Evolutionary conservation across 2,329 filamentous ascomycete species (phyloP), one percentile per base, ranked within the genome.

Genomic region (Verticillium isaacii): DNA sequence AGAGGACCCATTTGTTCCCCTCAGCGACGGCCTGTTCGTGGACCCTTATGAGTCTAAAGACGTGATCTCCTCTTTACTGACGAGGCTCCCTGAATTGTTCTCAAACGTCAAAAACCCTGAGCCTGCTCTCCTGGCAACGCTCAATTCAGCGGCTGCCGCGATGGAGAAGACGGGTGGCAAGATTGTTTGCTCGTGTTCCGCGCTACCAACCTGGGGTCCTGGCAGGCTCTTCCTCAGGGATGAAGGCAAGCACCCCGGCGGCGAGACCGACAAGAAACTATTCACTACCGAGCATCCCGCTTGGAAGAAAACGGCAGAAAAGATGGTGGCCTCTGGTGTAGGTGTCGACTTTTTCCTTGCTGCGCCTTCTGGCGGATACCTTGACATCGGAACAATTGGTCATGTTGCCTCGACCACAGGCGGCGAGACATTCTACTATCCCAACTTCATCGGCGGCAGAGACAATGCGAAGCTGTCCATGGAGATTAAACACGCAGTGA

Each of bases 291-390:
- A 99, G 69, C 91, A 98, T 71, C 88, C 91, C 23, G 89, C 84
- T 2, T 99, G 91, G 89, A 90, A 88, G 73, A 96, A 96, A 74
- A 81, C 89, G 9, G 92, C 93, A 0, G 89, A 90, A 70, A 94
- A 93, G 72, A 91, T 98, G 88, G 90, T 94, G 0, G 89, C 93
- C 60, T 84, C 87, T 36, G 95, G 95, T 36, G 85, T 97, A 63
- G 95, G 95, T 60, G 85, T 92, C 14, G 95, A 99, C 74, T 95
- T 98, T 80, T 99, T 99, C 80, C 82, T 99, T 68, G 93, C 93
- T 25, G 89, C 95, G 12, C 92, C 95, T 1, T 90, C 91, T 56
- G 94, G 94, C 58, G 91, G 91, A 17, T 98, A 97, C 75, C 85
- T 97, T 56, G 94, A 98, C 70, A 88, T 98, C 72, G 94, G 93